Evolutionary conservation across 2,329 filamentous ascomycete genomes (phyloP), one percentile per base, ranked within the genome.

Genomic region (Talaromyces atroroseus): DNA sequence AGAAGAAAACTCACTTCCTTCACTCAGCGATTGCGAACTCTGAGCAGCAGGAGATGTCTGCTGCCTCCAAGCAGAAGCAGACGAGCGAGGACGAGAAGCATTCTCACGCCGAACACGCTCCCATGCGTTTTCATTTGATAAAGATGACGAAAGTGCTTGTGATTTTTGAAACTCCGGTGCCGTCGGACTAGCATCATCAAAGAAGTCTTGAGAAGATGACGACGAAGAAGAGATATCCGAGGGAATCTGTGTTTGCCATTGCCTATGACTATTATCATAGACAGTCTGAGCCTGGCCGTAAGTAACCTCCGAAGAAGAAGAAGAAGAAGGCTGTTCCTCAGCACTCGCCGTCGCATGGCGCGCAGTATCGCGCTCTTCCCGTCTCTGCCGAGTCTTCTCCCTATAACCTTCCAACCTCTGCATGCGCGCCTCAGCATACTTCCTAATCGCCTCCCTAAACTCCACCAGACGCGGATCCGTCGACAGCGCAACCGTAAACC

Each of bases 171-270:
- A 68, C 46, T 73, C 70, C 2, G 62, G 58, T 12, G 68, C 69
- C 3, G 66, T 67, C 12, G 71, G 71, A 49, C 70, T 73, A 3
- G 71, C 70, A 57, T 74, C 66, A 29, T 67, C 68, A 57, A 72
- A 70, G 62, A 72, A 71, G 45, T 34, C 58, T 10, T 36, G 58
- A 18, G 55, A 59, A n/a, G 32, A 5, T 0, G 56, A 47, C 5
- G 61, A 54, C 20, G 56, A 56, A 16, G 58, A 29, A 40, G 38
- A 7, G 11, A 18, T 26, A 18, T 45, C 38, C 8, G 21, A 50
- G 10, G 40, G 46, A 50, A 34, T 47, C 50, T 49, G 52, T 18
- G 40, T 21, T 48, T 48, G 46, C 26, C 26, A 26, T 48, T 29
- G 46, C 3, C 46, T 32, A n/a, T 29, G 46, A 2, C 46, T 32